Base-by-base conservation (phyloP, 257 asterid genomes). In the Fraxinus pennsylvanica region DNA sequence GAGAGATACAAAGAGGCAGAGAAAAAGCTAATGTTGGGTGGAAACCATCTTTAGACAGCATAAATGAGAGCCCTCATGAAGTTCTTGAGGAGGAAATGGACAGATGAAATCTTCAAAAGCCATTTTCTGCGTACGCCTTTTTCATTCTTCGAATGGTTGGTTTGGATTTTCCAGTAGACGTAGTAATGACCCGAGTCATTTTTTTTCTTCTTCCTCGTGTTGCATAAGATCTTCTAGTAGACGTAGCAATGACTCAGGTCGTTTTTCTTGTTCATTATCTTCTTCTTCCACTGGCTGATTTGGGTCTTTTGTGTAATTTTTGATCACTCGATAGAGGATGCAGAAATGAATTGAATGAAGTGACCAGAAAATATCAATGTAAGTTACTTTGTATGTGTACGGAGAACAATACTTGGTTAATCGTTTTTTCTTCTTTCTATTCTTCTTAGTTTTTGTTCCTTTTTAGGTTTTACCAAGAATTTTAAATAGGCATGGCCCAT, bases 1-100 rank as follows among this genome's bases (percentile, higher is more conserved):
- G 69, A 22, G 69, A 63, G 69, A 63, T 63, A 63, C 69, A 63
- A 27, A 63, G 69, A 63, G 21, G 69, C 15, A 63, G 69, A 63
- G 36, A 63, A 27, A 63, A 2, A 12, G 7, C 69, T 27, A 63
- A 63, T 63, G 12, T 7, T 27, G 69, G 69, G 36, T 63, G 69
- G 69, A 63, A 63, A 12, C 69, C 69, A 27, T 63, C 69, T 63
- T 12, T 63, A 63, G 69, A 63, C 12, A 63, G 69, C 69, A 63
- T 63, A 8, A 63, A 63, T 63, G 69, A 63, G 17, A 63, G 35
- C 69, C 36, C 69, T 22, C 68, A 21, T 63, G 69, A 63, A 4
- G 35, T 22, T 21, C 21, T 21, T 61, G 14, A 21, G 30, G 33
- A 25, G 29, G 17, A 1, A 22, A 61, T 61, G 33, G 32, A 61